phyloP scores from a whole-genome alignment of 2,329 filamentous ascomycete species.

The Aspergillus ustus region DNA sequence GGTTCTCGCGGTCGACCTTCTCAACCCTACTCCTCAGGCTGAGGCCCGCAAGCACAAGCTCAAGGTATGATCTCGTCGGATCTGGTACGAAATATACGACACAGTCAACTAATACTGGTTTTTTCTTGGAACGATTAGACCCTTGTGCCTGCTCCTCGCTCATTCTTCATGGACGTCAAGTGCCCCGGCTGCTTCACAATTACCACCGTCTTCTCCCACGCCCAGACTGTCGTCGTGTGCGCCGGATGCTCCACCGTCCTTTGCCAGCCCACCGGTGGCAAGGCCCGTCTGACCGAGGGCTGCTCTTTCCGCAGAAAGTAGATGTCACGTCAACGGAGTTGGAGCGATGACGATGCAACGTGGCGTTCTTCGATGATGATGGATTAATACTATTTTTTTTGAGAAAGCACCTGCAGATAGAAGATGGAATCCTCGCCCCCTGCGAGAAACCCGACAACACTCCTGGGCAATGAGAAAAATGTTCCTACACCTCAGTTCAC shows the following conservation, averaged over 20 bases:
- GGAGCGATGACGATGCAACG: constrained; percentile 41
- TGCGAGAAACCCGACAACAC: constrained; percentile 56
- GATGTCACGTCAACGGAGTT: constrained; percentile 38
- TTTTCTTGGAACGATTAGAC: constrained; percentile 59
- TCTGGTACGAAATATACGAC: neutral
- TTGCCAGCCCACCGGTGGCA: constrained; percentile 99
- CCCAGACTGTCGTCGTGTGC: constrained; percentile 99
- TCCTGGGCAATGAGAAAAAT: constrained; percentile 62
- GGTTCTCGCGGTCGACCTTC: constrained; percentile 99
- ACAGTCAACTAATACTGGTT: constrained; percentile 12
- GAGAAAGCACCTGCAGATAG: constrained; percentile 47
- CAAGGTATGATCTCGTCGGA: constrained; percentile 70
- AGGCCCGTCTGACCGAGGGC: constrained; percentile 98
- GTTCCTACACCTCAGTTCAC: constrained; percentile 49
- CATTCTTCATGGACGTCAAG: constrained; percentile 99
- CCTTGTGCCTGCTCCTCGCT: constrained; percentile 93
- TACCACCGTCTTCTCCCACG: constrained; percentile 99
- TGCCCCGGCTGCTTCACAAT: constrained; percentile 99
- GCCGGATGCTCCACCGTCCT: constrained; percentile 99
- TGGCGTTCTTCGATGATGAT: constrained; percentile 39
- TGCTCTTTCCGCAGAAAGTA: constrained; percentile 99
- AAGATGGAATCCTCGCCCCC: constrained; percentile 53
- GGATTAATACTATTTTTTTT: constrained; percentile 34
- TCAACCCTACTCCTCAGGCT: constrained; percentile 96
- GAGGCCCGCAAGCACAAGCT: constrained; percentile 99